Conservation (phyloP, 169 alveolate species). For the Fabrea salina region DNA sequence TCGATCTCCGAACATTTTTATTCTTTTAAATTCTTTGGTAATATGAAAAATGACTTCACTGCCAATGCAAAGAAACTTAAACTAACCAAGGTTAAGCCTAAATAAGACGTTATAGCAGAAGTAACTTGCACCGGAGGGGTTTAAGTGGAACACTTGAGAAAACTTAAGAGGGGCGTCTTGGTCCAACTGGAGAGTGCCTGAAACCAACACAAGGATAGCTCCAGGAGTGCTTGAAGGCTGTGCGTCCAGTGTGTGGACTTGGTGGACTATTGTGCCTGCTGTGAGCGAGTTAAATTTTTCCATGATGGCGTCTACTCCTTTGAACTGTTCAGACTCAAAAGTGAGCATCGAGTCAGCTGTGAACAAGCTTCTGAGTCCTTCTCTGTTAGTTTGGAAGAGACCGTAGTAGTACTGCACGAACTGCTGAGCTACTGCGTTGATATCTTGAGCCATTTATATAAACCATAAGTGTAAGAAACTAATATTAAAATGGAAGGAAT, state of each 20-base stretch:
- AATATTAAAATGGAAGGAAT: conserved; percentile 32
- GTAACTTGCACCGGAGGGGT: conserved; percentile 73
- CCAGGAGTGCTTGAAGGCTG: conserved; percentile 49
- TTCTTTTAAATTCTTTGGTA: too few relatives aligned
- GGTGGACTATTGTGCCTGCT: conserved; percentile 46
- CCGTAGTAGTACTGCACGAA: conserved; percentile 57
- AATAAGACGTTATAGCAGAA: conserved; percentile 50
- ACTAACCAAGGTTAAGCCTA: conserved; percentile 53
- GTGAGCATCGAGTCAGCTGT: conserved; percentile 86
- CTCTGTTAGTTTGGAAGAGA: conserved; percentile 44
- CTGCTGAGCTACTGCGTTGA: conserved; percentile 44
- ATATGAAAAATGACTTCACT: too few relatives aligned
- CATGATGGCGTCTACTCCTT: conserved; percentile 77
- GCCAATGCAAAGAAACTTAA: too few relatives aligned
- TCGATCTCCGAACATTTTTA: too few relatives aligned
- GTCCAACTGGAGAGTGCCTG: conserved; percentile 60
- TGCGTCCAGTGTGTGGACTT: conserved; percentile 44
- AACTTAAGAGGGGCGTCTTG: conserved; percentile 80
- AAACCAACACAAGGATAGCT: conserved; percentile 52
- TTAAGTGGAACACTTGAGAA: conserved; percentile 71
- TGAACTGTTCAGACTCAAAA: conserved; percentile 74
- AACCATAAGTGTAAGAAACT: too few relatives aligned
- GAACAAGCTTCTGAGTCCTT: conserved; percentile 65
- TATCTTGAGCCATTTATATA: too few relatives aligned
- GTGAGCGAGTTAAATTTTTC: conserved; percentile 68